Percentiles rank a stretch among this genome's conserved stretches.
Conservation (phyloP, 2,329 filamentous ascomycete species). For the Trichoderma sp. region DNA sequence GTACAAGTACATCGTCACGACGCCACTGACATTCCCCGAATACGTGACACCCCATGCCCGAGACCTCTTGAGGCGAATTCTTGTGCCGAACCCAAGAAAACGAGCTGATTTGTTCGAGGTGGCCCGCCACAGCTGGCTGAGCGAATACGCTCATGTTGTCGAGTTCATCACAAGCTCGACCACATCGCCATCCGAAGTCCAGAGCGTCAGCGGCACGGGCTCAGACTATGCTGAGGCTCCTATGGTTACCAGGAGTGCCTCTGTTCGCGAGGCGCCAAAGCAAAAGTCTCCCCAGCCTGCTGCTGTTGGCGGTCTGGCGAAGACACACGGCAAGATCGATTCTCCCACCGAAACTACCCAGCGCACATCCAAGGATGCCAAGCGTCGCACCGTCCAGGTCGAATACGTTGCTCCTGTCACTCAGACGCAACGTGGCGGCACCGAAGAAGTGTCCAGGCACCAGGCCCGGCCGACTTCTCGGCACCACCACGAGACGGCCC, state of each 20-base stretch:
- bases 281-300: constrained; percentile 51
- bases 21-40: constrained; percentile 94
- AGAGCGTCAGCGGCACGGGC: constrained; percentile 67
- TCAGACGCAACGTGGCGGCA: constrained; percentile 69
- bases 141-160: constrained; percentile 94
- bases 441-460: constrained; percentile 28
- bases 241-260: constrained; percentile 77
- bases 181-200: constrained; percentile 80
- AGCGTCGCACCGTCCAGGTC: constrained; percentile 91
- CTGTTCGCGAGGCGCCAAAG: constrained; percentile 83
- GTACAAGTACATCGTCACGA: constrained; percentile 99
- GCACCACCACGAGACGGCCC: constrained; percentile 41
- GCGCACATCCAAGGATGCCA: constrained; percentile 76
- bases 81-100: constrained; percentile 92
- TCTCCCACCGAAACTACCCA: constrained; percentile 54
- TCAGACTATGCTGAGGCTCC: constrained; percentile 56
- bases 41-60: constrained; percentile 96
- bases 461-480: constrained; percentile 33
- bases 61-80: constrained; percentile 85
- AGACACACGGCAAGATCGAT: constrained; percentile 73
- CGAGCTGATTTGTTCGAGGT: constrained; percentile 96
- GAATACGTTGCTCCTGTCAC: constrained; percentile 94
- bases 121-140: constrained; percentile 95
- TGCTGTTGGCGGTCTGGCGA: constrained; percentile 60
- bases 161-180: constrained; percentile 96